phyloP scores from a whole-genome alignment of 768 basidiomycete genomes.

The Pleurotus sapidus region DNA sequence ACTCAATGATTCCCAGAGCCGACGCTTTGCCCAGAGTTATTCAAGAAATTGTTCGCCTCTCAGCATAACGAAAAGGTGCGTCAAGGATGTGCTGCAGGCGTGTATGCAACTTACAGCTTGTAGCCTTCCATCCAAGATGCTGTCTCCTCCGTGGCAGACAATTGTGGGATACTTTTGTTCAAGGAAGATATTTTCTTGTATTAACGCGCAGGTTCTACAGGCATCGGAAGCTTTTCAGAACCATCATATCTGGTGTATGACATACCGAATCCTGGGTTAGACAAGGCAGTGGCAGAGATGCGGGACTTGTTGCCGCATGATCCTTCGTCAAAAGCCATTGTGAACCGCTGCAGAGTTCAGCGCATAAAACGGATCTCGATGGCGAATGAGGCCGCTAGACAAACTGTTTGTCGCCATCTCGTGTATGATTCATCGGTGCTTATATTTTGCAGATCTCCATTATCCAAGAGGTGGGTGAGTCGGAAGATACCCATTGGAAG shows the following conservation, averaged over 20 bases:
- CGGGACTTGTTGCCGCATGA: slow-evolving; percentile 30
- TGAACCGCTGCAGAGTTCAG: slow-evolving; percentile 37
- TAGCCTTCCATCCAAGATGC: slow-evolving; percentile 78
- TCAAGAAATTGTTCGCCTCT: slow-evolving; percentile 63
- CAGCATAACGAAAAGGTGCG: slow-evolving; percentile 83
- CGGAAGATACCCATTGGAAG: slow-evolving; percentile 71
- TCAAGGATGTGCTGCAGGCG: background rate
- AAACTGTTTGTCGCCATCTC: slow-evolving; percentile 37
- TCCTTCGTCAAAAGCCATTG: slow-evolving; percentile 34
- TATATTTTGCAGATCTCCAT: slow-evolving; percentile 29
- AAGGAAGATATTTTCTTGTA: background rate
- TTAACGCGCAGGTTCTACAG: slow-evolving; percentile 27
- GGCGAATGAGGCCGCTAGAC: slow-evolving; percentile 37
- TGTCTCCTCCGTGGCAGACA: slow-evolving; percentile 61
- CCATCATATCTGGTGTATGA: slow-evolving; percentile 56
- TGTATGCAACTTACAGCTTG: background rate
- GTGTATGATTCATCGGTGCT: background rate
- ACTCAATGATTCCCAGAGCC: slow-evolving; percentile 47
- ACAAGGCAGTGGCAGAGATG: slow-evolving; percentile 32
- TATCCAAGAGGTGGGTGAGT: slow-evolving; percentile 57
- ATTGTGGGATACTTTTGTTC: slow-evolving; percentile 39
- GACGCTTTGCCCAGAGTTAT: slow-evolving; percentile 53
- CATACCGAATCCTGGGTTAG: slow-evolving; percentile 41
- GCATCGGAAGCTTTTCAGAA: slow-evolving; percentile 58
- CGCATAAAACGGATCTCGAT: slow-evolving; percentile 40